Evolutionary conservation across 805 yeast genomes (phyloP).

Genomic region (Candida boleticola): DNA sequence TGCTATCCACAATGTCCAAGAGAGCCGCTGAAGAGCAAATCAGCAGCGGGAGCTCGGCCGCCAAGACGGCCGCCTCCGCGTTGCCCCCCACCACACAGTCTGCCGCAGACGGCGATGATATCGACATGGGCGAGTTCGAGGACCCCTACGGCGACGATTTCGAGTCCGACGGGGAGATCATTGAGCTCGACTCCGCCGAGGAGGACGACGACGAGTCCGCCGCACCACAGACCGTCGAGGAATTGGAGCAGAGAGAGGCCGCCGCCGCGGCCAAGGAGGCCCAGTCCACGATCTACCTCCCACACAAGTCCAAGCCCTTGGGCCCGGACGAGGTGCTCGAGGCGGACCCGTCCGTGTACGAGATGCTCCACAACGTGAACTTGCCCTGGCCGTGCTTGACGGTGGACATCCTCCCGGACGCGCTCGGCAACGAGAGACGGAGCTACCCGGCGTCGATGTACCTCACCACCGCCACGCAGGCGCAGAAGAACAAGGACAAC

Average conservation of each 20-base stretch:
- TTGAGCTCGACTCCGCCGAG: conserved; percentile 64
- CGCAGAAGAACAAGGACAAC: conserved; percentile 80
- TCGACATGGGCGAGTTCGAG: conserved; percentile 81
- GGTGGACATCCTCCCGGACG: conserved; percentile 83
- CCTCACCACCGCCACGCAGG: conserved; percentile 91
- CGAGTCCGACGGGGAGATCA: conserved; percentile 87
- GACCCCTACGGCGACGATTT: conserved; percentile 89
- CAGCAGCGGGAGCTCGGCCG: conserved; percentile 22
- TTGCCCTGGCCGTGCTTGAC: conserved; percentile 98
- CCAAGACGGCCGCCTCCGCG: conserved; percentile 34
- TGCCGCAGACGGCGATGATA: conserved; percentile 28
- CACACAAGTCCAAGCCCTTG: conserved; percentile 83
- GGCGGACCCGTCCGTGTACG: conserved; percentile 94
- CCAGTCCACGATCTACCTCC: conserved; percentile 64
- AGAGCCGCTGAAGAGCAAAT: conserved; percentile 37
- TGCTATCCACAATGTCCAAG: too few species aligned
- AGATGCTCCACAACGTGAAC: conserved; percentile 91
- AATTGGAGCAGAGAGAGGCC: conserved; percentile 32
- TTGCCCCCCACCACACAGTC: conserved; percentile 37
- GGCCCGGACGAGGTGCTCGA: conserved; percentile 96
- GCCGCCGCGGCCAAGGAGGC: conserved; percentile 33
- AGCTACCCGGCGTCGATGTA: conserved; percentile 84
- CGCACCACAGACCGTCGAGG: conserved; percentile 43
- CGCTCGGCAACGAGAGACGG: conserved; percentile 83
- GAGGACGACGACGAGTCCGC: conserved; percentile 31